phyloP scores from a whole-genome alignment of 2,329 filamentous ascomycete species.

The Pseudocercospora pini-densiflorae region DNA sequence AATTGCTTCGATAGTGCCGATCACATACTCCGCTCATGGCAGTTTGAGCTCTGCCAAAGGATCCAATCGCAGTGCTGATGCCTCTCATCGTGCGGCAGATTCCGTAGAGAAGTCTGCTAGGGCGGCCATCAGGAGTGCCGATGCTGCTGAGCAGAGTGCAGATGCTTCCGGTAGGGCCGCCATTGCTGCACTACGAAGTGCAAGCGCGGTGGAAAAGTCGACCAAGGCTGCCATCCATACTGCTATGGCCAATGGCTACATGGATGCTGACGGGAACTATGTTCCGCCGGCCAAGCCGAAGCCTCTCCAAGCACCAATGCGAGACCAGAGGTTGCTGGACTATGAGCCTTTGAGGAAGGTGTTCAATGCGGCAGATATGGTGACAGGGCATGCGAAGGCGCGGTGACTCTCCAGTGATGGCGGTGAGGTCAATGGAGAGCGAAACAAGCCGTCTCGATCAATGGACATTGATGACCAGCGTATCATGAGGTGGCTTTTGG shows the following conservation, averaged over 20 bases:
- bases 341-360: conserved; percentile 1
- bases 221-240: conserved; percentile 25
- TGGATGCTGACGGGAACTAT: conserved; percentile 29
- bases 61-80: conserved; percentile 20
- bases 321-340: not conserved
- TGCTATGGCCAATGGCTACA: conserved; percentile 28
- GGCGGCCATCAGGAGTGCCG: conserved; percentile 18
- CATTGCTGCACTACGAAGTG: conserved; percentile 22
- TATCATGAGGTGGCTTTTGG: not conserved
- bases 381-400: not conserved
- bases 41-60: conserved; percentile 20
- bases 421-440: not conserved
- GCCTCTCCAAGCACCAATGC: not conserved
- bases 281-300: conserved; percentile 4
- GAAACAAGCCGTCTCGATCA: not conserved
- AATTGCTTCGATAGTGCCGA: conserved; percentile 24
- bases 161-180: conserved; percentile 19
- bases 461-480: not conserved
- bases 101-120: conserved; percentile 20
- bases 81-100: conserved; percentile 18
- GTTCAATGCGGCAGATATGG: not conserved
- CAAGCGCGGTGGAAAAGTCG: conserved; percentile 19
- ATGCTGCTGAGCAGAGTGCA: conserved; percentile 19
- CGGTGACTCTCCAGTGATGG: conserved; percentile 1
- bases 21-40: conserved; percentile 19